Base-by-base conservation (phyloP, 148 eudicot species). In the Cornus kousa region DNA sequence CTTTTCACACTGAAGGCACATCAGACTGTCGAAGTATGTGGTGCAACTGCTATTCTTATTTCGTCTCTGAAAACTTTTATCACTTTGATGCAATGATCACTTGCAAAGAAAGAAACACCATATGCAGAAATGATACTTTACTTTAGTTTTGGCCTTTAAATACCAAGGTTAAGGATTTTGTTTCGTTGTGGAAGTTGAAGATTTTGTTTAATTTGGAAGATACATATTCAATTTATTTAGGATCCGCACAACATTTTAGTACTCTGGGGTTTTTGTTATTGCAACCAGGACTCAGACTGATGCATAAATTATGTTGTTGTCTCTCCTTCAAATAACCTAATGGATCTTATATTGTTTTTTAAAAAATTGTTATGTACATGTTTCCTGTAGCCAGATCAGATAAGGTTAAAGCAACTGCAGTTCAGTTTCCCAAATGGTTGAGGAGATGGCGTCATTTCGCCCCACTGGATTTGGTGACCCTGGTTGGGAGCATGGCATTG, bases 401-500 rank as follows among this genome's bases (percentile, higher is more conserved):
- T 32, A 22, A 65, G 66, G 73, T 77, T 16, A 77, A n/a, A 33
- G 31, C 33, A 53, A 73, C 66, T 20, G 50, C 33, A 3, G 48
- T n/a, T 5, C 48, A 67, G 20, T 71, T 77, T 70, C 3, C 35
- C 72, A 68, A 80, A 85, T 86, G 86, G 82, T 86, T 81, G 87
- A 83, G 86, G 90, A 90, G 74, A 93, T 93, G 94, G 79, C 87
- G 11, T 87, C 97, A 55, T 82, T 85, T 71, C 97, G 97, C 77
- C 83, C 92, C n/a, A 70, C 84, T 68, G 96, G 97, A 73, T 87
- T 78, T 82, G 87, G 90, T 35, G 98, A 95, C 85, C 98, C 98
- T 78, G 98, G 98, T 48, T 95, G 98, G 98, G 98, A 95, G 85
- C 97, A 95, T 75, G 98, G 97, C 79, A 78, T 87, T 75, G 93